Evolutionary conservation across 1,284 basidiomycete genomes (phyloP).

Genomic region (Ceratobasidium sp.): DNA sequence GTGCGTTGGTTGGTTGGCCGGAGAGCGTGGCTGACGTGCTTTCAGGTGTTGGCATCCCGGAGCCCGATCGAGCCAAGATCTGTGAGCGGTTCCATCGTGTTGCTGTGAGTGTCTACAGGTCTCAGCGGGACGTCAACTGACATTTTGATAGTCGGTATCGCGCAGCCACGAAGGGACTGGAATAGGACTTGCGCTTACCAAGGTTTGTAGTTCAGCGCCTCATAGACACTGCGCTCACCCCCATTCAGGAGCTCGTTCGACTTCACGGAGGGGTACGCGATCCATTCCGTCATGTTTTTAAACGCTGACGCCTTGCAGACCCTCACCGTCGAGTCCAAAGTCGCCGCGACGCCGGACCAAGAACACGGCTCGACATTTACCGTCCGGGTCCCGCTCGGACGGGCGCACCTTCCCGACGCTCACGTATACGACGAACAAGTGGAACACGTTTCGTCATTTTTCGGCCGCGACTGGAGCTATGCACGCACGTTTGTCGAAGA

Average conservation of each 20-base stretch:
- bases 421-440: constrained; percentile 45
- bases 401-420: constrained; percentile 41
- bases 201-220: constrained; percentile 1
- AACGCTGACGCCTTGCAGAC: background rate
- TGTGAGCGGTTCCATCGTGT: constrained; percentile 48
- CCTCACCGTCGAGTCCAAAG: constrained; percentile 1
- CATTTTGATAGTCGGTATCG: constrained; percentile 42
- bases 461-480: constrained; percentile 42
- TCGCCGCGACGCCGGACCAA: constrained; percentile 38
- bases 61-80: constrained; percentile 44
- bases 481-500: constrained; percentile 47
- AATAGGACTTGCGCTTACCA: constrained; percentile 48
- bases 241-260: constrained; percentile 45
- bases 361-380: constrained; percentile 47
- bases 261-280: constrained; percentile 45
- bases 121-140: background rate
- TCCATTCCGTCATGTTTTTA: background rate
- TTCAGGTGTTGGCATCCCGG: constrained; percentile 45
- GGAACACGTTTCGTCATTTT: constrained; percentile 40
- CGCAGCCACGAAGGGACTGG: constrained; percentile 49
- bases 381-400: constrained; percentile 46
- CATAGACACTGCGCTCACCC: background rate
- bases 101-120: constrained; percentile 35
- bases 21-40: background rate
- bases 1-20: constrained; percentile 3